Evolutionary conservation across 176 grass and related monocot species (phyloP).

Genomic region (Avena sativa): DNA sequence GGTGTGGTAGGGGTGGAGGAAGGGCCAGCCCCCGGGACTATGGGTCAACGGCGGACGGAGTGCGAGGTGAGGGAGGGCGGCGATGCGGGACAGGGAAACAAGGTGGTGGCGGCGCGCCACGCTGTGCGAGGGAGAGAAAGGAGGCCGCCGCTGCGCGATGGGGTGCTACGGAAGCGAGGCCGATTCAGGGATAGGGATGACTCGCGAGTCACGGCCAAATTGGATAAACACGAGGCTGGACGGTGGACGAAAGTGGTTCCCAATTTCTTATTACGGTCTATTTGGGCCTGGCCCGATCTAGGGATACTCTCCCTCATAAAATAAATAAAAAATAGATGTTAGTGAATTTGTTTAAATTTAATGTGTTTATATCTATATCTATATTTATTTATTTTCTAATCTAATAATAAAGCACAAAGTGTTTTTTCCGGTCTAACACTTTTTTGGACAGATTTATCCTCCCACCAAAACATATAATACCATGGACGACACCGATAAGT

Average conservation of each 20-base stretch:
- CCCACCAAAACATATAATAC: too few relatives aligned
- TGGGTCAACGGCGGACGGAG: background rate
- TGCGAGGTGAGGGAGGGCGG: background rate
- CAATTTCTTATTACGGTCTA: background rate
- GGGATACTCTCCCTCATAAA: too few relatives aligned
- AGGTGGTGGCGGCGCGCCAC: constrained; percentile 13
- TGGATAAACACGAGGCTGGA: background rate
- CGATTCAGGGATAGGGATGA: background rate
- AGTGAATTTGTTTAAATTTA: too few relatives aligned
- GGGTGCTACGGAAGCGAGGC: background rate
- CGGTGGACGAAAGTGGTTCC: background rate
- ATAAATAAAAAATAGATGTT: too few relatives aligned
- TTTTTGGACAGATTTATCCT: too few relatives aligned
- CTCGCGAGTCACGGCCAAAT: background rate
- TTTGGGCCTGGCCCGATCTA: background rate
- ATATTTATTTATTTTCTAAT: too few relatives aligned
- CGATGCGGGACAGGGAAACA: background rate
- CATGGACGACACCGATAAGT: too few relatives aligned
- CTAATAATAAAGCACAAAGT: too few relatives aligned
- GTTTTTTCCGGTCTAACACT: too few relatives aligned
- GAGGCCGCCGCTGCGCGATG: background rate
- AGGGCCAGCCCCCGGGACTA: background rate
- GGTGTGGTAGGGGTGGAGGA: background rate
- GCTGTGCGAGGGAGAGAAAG: background rate
- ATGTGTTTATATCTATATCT: too few relatives aligned